These are phyloP conservation scores for Ceratobasidium sp. DNA, from an alignment of 1,284 basidiomycete genomes.

Conservation along the genomic window DNA sequence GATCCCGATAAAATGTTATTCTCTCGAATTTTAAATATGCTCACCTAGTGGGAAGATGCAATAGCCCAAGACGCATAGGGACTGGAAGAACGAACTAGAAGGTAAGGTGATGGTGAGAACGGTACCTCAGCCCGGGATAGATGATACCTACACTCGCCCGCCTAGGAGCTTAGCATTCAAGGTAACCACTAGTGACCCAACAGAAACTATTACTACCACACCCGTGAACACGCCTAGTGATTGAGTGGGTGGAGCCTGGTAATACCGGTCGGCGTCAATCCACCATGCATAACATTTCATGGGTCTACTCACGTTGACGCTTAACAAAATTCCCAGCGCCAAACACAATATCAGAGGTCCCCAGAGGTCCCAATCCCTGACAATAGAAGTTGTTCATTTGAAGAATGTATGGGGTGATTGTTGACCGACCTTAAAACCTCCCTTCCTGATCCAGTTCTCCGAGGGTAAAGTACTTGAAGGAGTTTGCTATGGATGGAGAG, in stretches of 20 bases:
- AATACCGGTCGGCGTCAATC: neutral
- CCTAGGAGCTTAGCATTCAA: conserved; percentile 96
- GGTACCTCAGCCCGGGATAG: neutral
- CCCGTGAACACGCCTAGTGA: conserved; percentile 90
- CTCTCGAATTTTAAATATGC: neutral
- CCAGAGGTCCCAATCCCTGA: conserved; percentile 96
- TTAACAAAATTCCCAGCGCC: conserved; percentile 85
- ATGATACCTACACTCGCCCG: conserved; percentile 79
- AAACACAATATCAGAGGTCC: conserved; percentile 90
- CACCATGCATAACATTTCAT: no score
- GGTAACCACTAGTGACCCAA: conserved; percentile 89
- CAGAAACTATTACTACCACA: conserved; percentile 88
- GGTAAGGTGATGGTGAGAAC: neutral
- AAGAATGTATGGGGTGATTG: neutral
- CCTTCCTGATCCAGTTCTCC: conserved; percentile 71
- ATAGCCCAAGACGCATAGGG: conserved; percentile 82
- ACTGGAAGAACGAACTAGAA: conserved; percentile 91
- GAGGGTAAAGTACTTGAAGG: conserved; percentile 91
- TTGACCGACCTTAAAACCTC: conserved; percentile 76
- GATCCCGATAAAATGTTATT: neutral
- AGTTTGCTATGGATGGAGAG: conserved; percentile 91
- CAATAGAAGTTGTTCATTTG: neutral
- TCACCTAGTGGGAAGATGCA: conserved; percentile 46
- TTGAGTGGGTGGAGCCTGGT: conserved; percentile 82
- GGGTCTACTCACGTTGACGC: conserved; percentile 73